Evolutionary conservation across 108 stramenopile species (phyloP).

Genomic region (Nitzschia putrida): DNA sequence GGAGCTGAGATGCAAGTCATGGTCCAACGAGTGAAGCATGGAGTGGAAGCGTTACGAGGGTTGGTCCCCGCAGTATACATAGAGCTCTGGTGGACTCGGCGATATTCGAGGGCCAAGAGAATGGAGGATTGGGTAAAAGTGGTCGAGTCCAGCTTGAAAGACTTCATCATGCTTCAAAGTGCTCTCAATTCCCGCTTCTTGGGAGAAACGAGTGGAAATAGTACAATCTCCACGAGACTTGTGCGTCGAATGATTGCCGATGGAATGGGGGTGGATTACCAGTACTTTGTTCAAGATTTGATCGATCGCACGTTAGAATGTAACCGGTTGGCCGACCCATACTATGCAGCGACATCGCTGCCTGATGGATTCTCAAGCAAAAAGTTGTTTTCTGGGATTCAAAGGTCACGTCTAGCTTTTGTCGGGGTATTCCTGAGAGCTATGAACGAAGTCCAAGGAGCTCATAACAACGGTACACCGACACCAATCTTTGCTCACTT

Average conservation of each 20-base stretch:
- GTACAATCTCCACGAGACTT: slow-evolving; percentile 13
- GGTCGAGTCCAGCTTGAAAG: slow-evolving; percentile 22
- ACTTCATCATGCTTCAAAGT: slow-evolving; percentile 34
- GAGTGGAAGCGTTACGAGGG: slow-evolving; percentile 15
- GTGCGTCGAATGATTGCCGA: slow-evolving; percentile 29
- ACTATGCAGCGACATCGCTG: not conserved
- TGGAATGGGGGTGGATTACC: slow-evolving; percentile 32
- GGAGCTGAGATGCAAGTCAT: slow-evolving; percentile 39
- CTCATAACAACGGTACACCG: slow-evolving; percentile 18
- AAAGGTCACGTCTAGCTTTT: slow-evolving; percentile 6
- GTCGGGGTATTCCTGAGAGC: not conserved
- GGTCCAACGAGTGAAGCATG: slow-evolving; percentile 16
- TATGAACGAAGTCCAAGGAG: slow-evolving; percentile 1
- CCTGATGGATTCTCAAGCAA: not conserved
- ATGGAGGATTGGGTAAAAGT: slow-evolving; percentile 22
- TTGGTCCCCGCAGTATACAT: slow-evolving; percentile 23
- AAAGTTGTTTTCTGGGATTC: not conserved
- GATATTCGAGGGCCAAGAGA: not conserved
- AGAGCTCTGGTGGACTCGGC: slow-evolving; percentile 13
- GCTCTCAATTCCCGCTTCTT: slow-evolving; percentile 39
- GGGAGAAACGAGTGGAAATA: slow-evolving; percentile 27
- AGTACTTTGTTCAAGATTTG: slow-evolving; percentile 16
- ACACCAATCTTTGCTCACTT: slow-evolving; percentile 35
- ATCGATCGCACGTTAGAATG: slow-evolving; percentile 17
- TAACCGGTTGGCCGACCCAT: slow-evolving; percentile 10